Percentiles rank a stretch among this genome's conserved stretches.
These are phyloP conservation scores for Hypseocharis bilobata DNA, from an alignment of 441 rosid species.

Conservation along the genomic window DNA sequence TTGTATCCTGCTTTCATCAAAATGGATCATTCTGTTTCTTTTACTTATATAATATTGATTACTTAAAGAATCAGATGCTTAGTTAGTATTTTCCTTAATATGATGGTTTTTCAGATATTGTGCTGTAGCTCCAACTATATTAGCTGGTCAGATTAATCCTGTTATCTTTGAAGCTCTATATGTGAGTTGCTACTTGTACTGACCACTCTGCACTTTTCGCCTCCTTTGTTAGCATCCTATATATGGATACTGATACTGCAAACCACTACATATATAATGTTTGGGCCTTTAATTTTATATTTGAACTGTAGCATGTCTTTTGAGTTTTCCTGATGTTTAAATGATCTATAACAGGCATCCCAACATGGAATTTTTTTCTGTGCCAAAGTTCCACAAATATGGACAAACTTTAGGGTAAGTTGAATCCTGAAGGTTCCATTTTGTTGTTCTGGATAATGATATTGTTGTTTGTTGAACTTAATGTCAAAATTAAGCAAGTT, in stretches of 20 bases:
- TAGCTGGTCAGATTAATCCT: constrained; percentile 75
- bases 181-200: constrained; percentile 35
- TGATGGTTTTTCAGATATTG: constrained; percentile 49
- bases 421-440: not conserved
- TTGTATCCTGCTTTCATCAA: constrained; percentile 52
- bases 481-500: not conserved
- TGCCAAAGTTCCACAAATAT: constrained; percentile 87
- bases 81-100: constrained; percentile 27
- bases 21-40: not conserved
- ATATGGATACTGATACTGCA: not conserved
- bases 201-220: constrained; percentile 3
- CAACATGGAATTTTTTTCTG: constrained; percentile 83
- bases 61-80: constrained; percentile 9
- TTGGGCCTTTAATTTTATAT: not conserved
- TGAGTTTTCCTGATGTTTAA: constrained; percentile 6
- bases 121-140: constrained; percentile 71
- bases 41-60: not conserved
- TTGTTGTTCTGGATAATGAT: constrained; percentile 4
- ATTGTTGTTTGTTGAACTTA: not conserved
- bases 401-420: constrained; percentile 76
- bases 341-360: constrained; percentile 53
- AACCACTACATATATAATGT: not conserved
- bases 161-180: constrained; percentile 79
- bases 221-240: not conserved
- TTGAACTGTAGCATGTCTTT: constrained; percentile 8